These are phyloP conservation scores for Aspergillus terreus DNA, from an alignment of 2,329 filamentous ascomycete genomes.

Conservation along the genomic window DNA sequence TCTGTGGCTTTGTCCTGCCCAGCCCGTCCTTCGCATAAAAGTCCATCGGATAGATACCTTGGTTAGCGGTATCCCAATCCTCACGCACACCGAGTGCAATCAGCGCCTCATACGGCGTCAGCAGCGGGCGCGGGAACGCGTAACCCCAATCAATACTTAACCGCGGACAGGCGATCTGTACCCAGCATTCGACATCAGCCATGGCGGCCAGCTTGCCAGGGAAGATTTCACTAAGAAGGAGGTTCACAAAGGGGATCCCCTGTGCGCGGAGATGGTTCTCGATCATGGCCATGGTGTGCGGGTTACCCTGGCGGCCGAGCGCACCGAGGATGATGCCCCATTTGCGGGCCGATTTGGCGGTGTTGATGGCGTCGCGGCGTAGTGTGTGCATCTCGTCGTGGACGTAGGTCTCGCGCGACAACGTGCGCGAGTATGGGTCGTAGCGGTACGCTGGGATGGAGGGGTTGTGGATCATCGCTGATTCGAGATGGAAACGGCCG, in stretches of 20 bases:
- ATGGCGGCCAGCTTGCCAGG: constrained; percentile 93
- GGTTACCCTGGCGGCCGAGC: constrained; percentile 90
- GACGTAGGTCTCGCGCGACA: constrained; percentile 87
- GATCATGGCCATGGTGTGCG: constrained; percentile 83
- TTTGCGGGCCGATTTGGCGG: constrained; percentile 73
- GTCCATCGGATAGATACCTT: constrained; percentile 89
- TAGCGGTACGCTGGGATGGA: constrained; percentile 87
- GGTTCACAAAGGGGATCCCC: constrained; percentile 76
- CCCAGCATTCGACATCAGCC: constrained; percentile 93
- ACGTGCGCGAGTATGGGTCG: constrained; percentile 88
- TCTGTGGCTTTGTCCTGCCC: constrained; percentile 59
- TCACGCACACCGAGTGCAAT: constrained; percentile 78
- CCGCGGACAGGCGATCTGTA: constrained; percentile 94
- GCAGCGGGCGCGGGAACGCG: constrained; percentile 79
- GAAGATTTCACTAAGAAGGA: constrained; percentile 92
- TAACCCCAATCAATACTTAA: constrained; percentile 99
- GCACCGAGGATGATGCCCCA: constrained; percentile 96
- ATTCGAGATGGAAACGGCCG: constrained; percentile 92
- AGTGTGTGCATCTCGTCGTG: constrained; percentile 86
- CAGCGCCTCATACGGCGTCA: constrained; percentile 94
- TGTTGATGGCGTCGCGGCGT: constrained; percentile 70
- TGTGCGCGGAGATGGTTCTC: constrained; percentile 69
- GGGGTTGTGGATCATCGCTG: constrained; percentile 98
- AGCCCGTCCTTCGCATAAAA: constrained; percentile 92
- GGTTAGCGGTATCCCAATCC: constrained; percentile 62